Percentiles rank a stretch among this genome's conserved stretches.
Conservation (phyloP, 192 early-diverging fungal genomes). For the Coemansia sp. region DNA sequence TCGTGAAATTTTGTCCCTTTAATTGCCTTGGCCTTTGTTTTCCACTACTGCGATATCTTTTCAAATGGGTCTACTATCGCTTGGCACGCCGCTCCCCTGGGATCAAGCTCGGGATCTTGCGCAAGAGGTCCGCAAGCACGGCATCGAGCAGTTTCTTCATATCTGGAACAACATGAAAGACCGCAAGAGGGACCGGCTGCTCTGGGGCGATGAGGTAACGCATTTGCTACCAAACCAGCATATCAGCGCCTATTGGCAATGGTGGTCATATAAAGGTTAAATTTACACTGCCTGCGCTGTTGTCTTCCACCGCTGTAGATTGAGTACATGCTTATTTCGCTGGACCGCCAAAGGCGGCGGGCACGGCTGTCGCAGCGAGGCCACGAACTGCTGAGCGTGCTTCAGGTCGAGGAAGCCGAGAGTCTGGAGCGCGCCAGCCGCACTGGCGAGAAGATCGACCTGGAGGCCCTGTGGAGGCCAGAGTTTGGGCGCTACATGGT, state of each 20-base stretch:
- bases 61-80: constrained; percentile 86
- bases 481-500: constrained; percentile 98
- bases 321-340: constrained; percentile 87
- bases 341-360: constrained; percentile 67
- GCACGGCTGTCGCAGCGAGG: constrained; percentile 75
- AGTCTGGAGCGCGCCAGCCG: constrained; percentile 23
- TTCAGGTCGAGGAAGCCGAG: constrained; percentile 74
- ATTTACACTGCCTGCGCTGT: not conserved
- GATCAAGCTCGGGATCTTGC: constrained; percentile 79
- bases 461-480: constrained; percentile 86
- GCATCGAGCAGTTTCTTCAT: constrained; percentile 90
- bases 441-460: constrained; percentile 40
- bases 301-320: constrained; percentile 53
- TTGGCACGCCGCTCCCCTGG: constrained; percentile 98
- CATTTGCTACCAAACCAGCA: not conserved
- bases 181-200: constrained; percentile 71
- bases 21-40: no score
- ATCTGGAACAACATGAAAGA: constrained; percentile 82
- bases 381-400: constrained; percentile 70
- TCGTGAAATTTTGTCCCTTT: no score
- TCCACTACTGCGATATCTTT: not conserved
- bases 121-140: constrained; percentile 83
- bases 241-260: not conserved
- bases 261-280: not conserved
- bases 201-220: constrained; percentile 96